Conservation (phyloP, 179 eudicot genomes). For the Silene coronaria region DNA sequence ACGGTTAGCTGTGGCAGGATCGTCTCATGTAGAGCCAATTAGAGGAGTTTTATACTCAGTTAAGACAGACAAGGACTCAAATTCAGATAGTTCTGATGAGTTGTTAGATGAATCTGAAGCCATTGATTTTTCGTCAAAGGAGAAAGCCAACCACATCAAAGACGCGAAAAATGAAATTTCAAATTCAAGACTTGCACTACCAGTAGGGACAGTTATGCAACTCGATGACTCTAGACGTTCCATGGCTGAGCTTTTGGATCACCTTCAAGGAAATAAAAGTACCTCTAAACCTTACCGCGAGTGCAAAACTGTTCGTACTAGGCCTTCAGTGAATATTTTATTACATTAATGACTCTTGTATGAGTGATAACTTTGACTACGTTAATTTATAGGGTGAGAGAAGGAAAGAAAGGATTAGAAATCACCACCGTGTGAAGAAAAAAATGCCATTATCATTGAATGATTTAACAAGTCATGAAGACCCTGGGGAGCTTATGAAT, state of each 20-base stretch:
- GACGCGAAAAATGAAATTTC: conserved; percentile 17
- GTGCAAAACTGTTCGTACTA: conserved; percentile 33
- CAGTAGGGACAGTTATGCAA: conserved; percentile 13
- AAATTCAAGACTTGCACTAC: conserved; percentile 16
- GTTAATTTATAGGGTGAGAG: conserved; percentile 27
- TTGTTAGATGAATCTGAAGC: conserved; percentile 33
- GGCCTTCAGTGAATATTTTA: conserved; percentile 3
- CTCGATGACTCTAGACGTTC: conserved; percentile 25
- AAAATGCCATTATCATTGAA: conserved; percentile 24
- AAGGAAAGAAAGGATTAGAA: conserved; percentile 31
- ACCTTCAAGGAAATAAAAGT: conserved; percentile 39
- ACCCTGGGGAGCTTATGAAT: conserved; percentile 41
- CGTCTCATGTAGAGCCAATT: conserved; percentile 38
- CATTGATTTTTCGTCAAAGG: conserved; percentile 17
- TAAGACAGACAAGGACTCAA: conserved; percentile 16
- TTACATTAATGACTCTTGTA: background rate
- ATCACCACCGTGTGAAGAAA: conserved; percentile 23
- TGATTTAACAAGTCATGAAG: conserved; percentile 31
- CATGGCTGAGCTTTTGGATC: conserved; percentile 53
- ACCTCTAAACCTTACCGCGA: conserved; percentile 15
- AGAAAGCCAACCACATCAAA: conserved; percentile 10
- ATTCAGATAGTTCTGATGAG: conserved; percentile 28
- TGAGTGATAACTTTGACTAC: conserved; percentile 10
- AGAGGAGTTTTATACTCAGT: conserved; percentile 21
- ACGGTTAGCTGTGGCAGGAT: conserved; percentile 31